Percentiles rank a stretch among this genome's conserved stretches.
These are phyloP conservation scores for Pholiota conissans DNA, from an alignment of 768 basidiomycete species.

Conservation along the genomic window DNA sequence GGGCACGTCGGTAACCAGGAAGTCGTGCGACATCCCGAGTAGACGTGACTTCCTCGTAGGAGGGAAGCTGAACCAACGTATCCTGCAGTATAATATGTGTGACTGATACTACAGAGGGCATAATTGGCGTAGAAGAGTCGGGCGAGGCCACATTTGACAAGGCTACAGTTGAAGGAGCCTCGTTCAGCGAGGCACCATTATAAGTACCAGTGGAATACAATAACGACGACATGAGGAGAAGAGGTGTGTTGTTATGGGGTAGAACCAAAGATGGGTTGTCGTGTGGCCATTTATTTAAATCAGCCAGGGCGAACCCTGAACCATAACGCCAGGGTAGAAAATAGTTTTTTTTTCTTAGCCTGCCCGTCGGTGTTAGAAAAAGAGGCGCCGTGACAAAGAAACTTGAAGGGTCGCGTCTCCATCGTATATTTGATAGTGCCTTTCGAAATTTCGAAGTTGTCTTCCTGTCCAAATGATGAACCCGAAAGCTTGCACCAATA, in stretches of 20 bases:
- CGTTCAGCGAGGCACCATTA: no score
- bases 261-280: background rate
- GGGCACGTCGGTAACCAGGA: background rate
- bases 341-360: background rate
- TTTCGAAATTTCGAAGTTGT: background rate
- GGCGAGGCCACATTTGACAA: background rate
- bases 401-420: background rate
- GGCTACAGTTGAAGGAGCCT: background rate
- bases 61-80: background rate
- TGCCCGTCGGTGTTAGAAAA: background rate
- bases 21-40: background rate
- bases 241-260: background rate
- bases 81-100: background rate
- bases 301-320: background rate
- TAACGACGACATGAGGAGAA: no score
- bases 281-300: background rate
- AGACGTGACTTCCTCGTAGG: background rate
- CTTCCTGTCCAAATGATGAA: background rate
- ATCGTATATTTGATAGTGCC: background rate
- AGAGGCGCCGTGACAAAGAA: background rate
- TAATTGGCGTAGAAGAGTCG: background rate
- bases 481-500: background rate
- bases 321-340: background rate
- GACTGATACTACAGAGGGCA: background rate
- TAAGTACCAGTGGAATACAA: no score